Conservation (phyloP, 768 basidiomycete genomes). For the Suillus placidus region DNA sequence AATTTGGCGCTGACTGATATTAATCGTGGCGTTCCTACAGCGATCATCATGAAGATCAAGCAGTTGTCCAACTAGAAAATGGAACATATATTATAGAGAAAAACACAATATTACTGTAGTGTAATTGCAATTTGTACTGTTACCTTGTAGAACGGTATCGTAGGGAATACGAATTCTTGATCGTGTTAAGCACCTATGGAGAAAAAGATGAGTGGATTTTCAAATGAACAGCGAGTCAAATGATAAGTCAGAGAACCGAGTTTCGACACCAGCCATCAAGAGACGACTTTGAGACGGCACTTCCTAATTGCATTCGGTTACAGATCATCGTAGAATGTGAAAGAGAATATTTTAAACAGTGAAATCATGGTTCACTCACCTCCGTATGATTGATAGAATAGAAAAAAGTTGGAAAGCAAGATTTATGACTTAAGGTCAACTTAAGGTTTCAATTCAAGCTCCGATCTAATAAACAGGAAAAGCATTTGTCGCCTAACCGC, state of each 20-base stretch:
- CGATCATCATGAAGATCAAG: constrained; percentile 51
- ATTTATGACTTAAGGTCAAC: constrained; percentile 9
- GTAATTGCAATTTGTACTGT: constrained; percentile 2
- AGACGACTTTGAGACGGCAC: constrained; percentile 37
- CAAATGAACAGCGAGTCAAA: not conserved
- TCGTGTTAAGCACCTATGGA: not conserved
- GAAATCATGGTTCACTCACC: constrained; percentile 22
- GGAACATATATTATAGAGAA: constrained; percentile 1
- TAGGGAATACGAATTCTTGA: not conserved
- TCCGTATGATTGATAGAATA: not conserved
- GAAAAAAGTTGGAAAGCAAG: not conserved
- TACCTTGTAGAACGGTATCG: not conserved
- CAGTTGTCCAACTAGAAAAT: constrained; percentile 32
- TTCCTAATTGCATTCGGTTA: constrained; percentile 40
- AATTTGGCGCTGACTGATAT: not conserved
- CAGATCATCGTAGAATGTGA: constrained; percentile 28
- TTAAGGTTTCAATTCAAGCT: constrained; percentile 25
- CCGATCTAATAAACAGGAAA: constrained; percentile 33
- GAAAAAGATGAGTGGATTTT: constrained; percentile 5
- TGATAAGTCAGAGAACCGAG: constrained; percentile 36
- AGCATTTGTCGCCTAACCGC: constrained; percentile 28
- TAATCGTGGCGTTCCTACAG: constrained; percentile 24
- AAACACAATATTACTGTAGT: constrained; percentile 8
- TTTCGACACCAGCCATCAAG: constrained; percentile 33
- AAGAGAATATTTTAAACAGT: not conserved